Conservation (phyloP, 768 basidiomycete species). For the Kwoniella dejecticola region DNA sequence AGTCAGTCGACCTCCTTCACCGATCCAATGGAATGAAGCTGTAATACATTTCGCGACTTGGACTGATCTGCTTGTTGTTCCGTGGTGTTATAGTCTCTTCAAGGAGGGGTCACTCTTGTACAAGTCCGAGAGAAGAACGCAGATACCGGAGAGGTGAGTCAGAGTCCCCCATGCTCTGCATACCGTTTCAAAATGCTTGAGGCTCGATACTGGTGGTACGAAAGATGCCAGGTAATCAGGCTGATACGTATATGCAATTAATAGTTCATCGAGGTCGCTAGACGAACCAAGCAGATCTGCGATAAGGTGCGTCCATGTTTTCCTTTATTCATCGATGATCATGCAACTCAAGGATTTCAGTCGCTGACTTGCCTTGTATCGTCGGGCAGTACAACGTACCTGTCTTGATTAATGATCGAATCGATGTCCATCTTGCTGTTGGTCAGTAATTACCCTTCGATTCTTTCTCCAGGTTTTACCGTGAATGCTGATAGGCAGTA, state of each 20-base stretch:
- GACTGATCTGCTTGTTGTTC: background rate
- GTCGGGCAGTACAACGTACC: constrained; percentile 70
- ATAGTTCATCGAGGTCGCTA: constrained; percentile 77
- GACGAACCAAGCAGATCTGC: constrained; percentile 69
- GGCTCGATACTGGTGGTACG: too few relatives aligned
- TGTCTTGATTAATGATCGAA: constrained; percentile 66
- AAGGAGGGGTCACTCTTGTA: constrained; percentile 85
- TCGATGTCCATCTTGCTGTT: constrained; percentile 82
- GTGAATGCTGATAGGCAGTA: background rate
- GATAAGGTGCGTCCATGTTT: constrained; percentile 57
- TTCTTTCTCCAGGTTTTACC: background rate
- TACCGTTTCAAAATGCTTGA: too few relatives aligned
- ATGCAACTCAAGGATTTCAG: background rate
- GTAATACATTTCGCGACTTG: background rate
- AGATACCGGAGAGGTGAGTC: constrained; percentile 75
- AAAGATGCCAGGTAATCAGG: too few relatives aligned
- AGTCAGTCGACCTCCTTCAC: too few relatives aligned
- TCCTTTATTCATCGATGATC: too few relatives aligned
- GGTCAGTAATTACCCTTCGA: constrained; percentile 57
- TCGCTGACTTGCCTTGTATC: background rate
- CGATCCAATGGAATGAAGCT: background rate
- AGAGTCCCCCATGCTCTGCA: too few relatives aligned
- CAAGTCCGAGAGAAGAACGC: constrained; percentile 83
- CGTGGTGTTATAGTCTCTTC: constrained; percentile 65
- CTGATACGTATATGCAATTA: too few relatives aligned